phyloP scores from a whole-genome alignment of 2,329 filamentous ascomycete genomes.

The Botrytis hyacinthi region DNA sequence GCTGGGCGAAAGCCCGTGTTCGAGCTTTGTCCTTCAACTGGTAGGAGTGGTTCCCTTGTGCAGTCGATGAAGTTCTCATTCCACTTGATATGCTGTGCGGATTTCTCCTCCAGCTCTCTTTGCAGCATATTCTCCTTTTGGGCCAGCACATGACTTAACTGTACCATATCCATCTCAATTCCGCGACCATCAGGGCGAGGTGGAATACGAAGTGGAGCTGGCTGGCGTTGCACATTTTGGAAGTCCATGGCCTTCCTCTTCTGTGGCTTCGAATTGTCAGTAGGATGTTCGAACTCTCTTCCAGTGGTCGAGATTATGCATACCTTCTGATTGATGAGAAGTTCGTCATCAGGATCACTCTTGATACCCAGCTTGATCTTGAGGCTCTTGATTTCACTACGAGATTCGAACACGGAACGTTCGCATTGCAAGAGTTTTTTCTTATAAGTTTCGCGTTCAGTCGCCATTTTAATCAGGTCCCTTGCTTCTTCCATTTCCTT shows the following conservation, averaged over 20 bases:
- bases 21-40: constrained; percentile 63
- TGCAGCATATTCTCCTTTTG: constrained; percentile 81
- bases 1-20: constrained; percentile 67
- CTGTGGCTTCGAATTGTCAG: constrained; percentile 52
- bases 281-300: background rate
- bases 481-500: constrained; percentile 88
- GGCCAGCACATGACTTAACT: constrained; percentile 71
- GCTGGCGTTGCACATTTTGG: constrained; percentile 55
- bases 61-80: constrained; percentile 87
- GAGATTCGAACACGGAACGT: constrained; percentile 76
- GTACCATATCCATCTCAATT: constrained; percentile 74
- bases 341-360: constrained; percentile 73
- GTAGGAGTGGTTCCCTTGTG: constrained; percentile 80
- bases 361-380: constrained; percentile 89
- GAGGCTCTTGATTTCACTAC: constrained; percentile 77
- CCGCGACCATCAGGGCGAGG: constrained; percentile 67
- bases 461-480: constrained; percentile 72
- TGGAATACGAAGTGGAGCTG: constrained; percentile 66
- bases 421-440: constrained; percentile 74
- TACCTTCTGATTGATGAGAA: constrained; percentile 92
- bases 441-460: constrained; percentile 76
- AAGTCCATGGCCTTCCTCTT: constrained; percentile 66
- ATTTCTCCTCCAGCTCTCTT: constrained; percentile 79
- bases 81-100: constrained; percentile 86
- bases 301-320: constrained; percentile 41